Base-by-base conservation (phyloP, 148 eudicot species). In the Chenopodium suecicum region DNA sequence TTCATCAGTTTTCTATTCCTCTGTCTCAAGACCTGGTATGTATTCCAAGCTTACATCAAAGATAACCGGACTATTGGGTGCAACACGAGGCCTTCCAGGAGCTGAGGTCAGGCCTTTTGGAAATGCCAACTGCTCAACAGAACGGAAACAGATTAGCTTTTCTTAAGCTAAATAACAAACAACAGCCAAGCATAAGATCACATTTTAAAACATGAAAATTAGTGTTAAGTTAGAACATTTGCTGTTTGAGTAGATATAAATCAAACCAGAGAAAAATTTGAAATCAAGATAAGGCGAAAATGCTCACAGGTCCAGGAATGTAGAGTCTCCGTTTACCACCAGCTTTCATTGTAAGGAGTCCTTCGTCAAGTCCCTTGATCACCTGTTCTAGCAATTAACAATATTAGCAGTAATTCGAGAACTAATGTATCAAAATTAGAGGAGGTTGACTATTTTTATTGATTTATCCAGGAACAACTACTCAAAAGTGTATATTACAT, bases 51-150 rank as follows among this genome's bases (percentile, higher is more conserved):
- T 96, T 78, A 96, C 99, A 48, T 96, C 99, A 37, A 96, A 96
- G 54, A 94, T 32, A 16, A 96, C 98, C 4, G 98, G 98, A 72
- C 99, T 96, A 73, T 74, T 92, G n/a, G 99, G 86, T 77, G 95
- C 94, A 80, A 96, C 99, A 79, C 99, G 89, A 34, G 99, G 99
- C 92, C 99, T 90, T 83, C 99, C 99, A 8, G 99, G 99, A 34
- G 99, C 99, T 65, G 99, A 96, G 44, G 83, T 89, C 29, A 96
- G 94, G 32, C 99, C 99, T 85, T 96, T 96, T 0, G 99, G 99
- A 78, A 96, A 96, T 60, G 98, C 98, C 87, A 96, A 78, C 99
- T 96, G 80, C 46, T 74, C 84, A 77, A 83, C 50, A 77, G 64
- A 72, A 65, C 12, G 23, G 6, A 48, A 2, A 34, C 13, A 44